These are phyloP conservation scores for Helicostylum pulchrum DNA, from an alignment of 192 early-diverging fungal species.

Conservation along the genomic window DNA sequence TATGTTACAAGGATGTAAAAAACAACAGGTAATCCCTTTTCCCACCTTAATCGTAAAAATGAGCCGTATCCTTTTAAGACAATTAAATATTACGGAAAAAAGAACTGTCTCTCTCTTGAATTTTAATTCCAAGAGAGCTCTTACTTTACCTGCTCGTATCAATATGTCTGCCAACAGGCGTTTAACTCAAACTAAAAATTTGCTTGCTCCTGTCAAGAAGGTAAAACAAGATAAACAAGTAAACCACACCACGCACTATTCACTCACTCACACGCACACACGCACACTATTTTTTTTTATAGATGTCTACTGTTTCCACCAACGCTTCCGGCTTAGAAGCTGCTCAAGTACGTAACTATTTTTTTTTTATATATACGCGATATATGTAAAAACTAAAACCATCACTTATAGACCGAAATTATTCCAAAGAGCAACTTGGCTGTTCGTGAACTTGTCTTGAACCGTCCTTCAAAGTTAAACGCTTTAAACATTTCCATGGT, in stretches of 20 bases:
- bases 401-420: conserved; percentile 14
- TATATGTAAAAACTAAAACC: not conserved
- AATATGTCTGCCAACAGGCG: conserved; percentile 3
- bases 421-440: conserved; percentile 6
- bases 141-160: not conserved
- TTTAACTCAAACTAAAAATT: conserved; percentile 12
- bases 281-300: not conserved
- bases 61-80: conserved; percentile 14
- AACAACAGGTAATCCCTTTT: conserved; percentile 2
- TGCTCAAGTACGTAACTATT: conserved; percentile 1
- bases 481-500: conserved; percentile 87
- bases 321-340: conserved; percentile 4
- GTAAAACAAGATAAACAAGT: not conserved
- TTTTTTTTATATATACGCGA: not conserved
- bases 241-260: not conserved
- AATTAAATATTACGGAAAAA: conserved; percentile 1
- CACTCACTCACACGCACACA: too few relatives aligned
- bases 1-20: not conserved
- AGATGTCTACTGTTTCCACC: conserved; percentile 8
- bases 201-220: conserved; percentile 12
- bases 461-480: conserved; percentile 80
- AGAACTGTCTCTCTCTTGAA: not conserved
- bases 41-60: not conserved
- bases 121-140: not conserved
- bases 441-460: conserved; percentile 49